Base-by-base conservation (phyloP, 805 yeast species). In the Hanseniaspora osmophila region DNA sequence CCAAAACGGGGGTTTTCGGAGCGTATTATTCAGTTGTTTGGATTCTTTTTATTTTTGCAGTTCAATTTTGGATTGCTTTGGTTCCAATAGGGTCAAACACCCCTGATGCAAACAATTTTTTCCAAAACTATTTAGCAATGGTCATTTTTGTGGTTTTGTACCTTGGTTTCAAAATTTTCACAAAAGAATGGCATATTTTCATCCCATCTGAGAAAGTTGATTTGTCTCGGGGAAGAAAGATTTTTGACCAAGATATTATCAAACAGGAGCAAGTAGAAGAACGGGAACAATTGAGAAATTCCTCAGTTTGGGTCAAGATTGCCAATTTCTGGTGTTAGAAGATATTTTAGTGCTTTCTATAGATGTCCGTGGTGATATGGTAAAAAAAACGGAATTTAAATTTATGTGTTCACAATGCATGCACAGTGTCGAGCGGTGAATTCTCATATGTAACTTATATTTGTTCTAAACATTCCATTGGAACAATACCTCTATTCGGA, bases 41-140 rank as follows among this genome's bases (percentile, higher is more conserved):
- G 51, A 73, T 77, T 57, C 44, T 65, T 7, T 64, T 77, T 47
- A 69, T 78, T 22, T 54, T 77, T 22, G 59, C 71, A 44, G 80
- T 78, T 2, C 83, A 77, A 56, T 76, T 78, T 59, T 78, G 82
- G 79, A 70, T 80, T 48, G 88, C 92, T 6, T 64, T 84, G 39
- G 83, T 69, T 69, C 94, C 94, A 46, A 57, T 77, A 42, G 76
- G 77, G 48, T 72, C 78, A 42, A 79, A 82, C 6, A 52, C 51
- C 16, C 54, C 67, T 38, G 59, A 61, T 40, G 80, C 75, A 7
- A 55, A 58, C 41, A 56, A 48, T 22, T 72, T 73, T 55, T 70
- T 74, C 53, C 64, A 65, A 50, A 62, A 66, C 37, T 71, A 68
- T 52, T 55, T 74, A 45, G 75, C 76, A 32, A 65, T 67, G 46